Conservation (phyloP, 2,329 filamentous ascomycete genomes). For the Hypoxylon sp. region DNA sequence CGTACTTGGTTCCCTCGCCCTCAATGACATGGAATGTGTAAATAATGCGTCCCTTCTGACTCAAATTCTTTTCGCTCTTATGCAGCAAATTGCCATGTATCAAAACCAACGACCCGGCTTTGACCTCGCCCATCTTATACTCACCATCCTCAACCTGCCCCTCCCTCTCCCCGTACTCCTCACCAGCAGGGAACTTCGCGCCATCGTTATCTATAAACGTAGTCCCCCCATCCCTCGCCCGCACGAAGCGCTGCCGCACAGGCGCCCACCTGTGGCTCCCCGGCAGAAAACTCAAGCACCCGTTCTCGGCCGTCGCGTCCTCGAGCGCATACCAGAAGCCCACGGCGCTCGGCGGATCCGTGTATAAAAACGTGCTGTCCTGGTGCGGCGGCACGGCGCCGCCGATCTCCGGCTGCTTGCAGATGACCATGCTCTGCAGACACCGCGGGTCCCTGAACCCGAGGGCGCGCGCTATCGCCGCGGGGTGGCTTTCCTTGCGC, state of each 20-base stretch:
- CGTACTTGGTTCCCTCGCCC: slow-evolving; percentile 80
- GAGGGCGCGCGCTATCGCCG: slow-evolving; percentile 77
- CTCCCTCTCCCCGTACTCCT: slow-evolving; percentile 63
- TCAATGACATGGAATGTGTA: slow-evolving; percentile 99
- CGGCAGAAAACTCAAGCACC: slow-evolving; percentile 87
- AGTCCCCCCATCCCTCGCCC: slow-evolving; percentile 69
- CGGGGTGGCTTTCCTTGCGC: slow-evolving; percentile 60
- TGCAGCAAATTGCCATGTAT: slow-evolving; percentile 97
- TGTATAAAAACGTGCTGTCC: slow-evolving; percentile 94
- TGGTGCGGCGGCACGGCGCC: slow-evolving; percentile 92
- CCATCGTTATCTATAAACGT: slow-evolving; percentile 81
- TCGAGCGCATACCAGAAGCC: slow-evolving; percentile 99
- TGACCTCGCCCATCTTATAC: slow-evolving; percentile 88
- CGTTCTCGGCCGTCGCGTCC: slow-evolving; percentile 88
- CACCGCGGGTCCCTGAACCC: slow-evolving; percentile 82
- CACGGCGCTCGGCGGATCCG: slow-evolving; percentile 87
- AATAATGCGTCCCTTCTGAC: slow-evolving; percentile 88
- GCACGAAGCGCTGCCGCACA: slow-evolving; percentile 81
- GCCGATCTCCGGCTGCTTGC: slow-evolving; percentile 97
- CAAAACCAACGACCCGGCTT: slow-evolving; percentile 89
- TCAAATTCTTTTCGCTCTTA: slow-evolving; percentile 94
- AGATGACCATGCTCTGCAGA: slow-evolving; percentile 97
- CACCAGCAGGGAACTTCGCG: slow-evolving; percentile 71
- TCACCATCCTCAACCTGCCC: slow-evolving; percentile 63
- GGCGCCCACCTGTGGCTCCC: slow-evolving; percentile 82